phyloP scores from a whole-genome alignment of 768 basidiomycete species.

The Amanita muscaria region DNA sequence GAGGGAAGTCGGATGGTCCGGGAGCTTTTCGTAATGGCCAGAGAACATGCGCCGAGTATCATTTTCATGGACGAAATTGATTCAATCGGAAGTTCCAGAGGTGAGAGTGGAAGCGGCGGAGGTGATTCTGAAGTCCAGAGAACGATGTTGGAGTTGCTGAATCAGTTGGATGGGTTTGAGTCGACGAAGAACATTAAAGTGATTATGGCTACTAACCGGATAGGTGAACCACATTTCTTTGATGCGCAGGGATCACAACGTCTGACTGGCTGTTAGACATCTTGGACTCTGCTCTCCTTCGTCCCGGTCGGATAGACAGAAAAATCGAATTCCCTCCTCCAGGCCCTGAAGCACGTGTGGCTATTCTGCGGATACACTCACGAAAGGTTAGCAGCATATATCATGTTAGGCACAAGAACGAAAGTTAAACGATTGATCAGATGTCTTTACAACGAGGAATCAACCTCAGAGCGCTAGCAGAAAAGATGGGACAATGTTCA shows the following conservation, averaged over 20 bases:
- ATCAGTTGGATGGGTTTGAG: constrained; percentile 88
- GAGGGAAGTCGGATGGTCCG: constrained; percentile 96
- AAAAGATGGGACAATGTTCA: constrained; percentile 99
- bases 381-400: constrained; percentile 53
- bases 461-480: constrained; percentile 85
- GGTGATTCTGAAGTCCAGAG: constrained; percentile 87
- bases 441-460: constrained; percentile 98
- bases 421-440: constrained; percentile 95
- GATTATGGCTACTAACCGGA: constrained; percentile 95
- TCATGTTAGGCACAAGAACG: constrained; percentile 59
- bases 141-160: constrained; percentile 84
- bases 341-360: constrained; percentile 81
- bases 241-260: too few relatives aligned
- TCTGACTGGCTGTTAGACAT: constrained; percentile 50
- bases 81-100: constrained; percentile 89
- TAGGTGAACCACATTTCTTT: constrained; percentile 40
- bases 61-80: constrained; percentile 99
- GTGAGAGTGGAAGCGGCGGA: constrained; percentile 84
- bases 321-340: constrained; percentile 99
- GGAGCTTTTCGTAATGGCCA: constrained; percentile 96
- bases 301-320: constrained; percentile 89
- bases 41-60: constrained; percentile 95
- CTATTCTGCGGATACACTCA: constrained; percentile 93
- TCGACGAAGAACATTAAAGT: constrained; percentile 98
- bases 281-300: constrained; percentile 84